These are phyloP conservation scores for Saccharomyces hybrid DNA, from an alignment of 1,139 yeast species.

Conservation along the genomic window DNA sequence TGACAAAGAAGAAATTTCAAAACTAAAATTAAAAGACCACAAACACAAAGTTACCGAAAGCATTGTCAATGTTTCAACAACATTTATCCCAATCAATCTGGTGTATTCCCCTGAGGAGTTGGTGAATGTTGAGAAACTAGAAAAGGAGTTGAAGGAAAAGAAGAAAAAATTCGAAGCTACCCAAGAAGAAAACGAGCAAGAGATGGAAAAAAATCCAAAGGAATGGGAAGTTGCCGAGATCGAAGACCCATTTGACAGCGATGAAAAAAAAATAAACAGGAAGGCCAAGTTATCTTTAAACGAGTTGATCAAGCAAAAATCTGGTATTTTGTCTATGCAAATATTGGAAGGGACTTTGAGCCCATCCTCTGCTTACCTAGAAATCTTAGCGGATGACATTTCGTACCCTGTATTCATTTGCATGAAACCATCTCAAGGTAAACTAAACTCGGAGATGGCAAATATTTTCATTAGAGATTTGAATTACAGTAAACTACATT, in stretches of 20 bases:
- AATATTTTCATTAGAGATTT: constrained; percentile 64
- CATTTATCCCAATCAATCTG: constrained; percentile 58
- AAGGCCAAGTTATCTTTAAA: constrained; percentile 44
- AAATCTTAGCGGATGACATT: constrained; percentile 57
- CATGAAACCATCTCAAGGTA: constrained; percentile 33
- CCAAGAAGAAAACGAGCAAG: constrained; percentile 39
- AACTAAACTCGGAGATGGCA: constrained; percentile 38
- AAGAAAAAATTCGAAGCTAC: constrained; percentile 37
- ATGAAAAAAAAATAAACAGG: constrained; percentile 33
- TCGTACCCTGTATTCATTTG: constrained; percentile 53
- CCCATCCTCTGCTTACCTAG: constrained; percentile 45
- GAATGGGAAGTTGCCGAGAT: constrained; percentile 58
- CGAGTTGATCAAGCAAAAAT: constrained; percentile 46
- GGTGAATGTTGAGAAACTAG: constrained; percentile 37
- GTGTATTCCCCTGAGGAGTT: constrained; percentile 53
- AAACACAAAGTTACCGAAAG: constrained; percentile 42
- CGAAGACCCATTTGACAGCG: constrained; percentile 40
- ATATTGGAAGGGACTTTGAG: constrained; percentile 43
- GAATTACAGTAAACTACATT: constrained; percentile 47
- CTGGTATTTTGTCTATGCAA: constrained; percentile 56
- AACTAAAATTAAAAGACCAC: constrained; percentile 41
- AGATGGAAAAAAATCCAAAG: constrained; percentile 50
- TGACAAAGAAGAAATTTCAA: constrained; percentile 31
- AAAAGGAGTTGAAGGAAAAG: constrained; percentile 35
- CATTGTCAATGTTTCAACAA: constrained; percentile 46